phyloP scores from a whole-genome alignment of 2,329 filamentous ascomycete genomes.

The Mycosphaerella sp. region DNA sequence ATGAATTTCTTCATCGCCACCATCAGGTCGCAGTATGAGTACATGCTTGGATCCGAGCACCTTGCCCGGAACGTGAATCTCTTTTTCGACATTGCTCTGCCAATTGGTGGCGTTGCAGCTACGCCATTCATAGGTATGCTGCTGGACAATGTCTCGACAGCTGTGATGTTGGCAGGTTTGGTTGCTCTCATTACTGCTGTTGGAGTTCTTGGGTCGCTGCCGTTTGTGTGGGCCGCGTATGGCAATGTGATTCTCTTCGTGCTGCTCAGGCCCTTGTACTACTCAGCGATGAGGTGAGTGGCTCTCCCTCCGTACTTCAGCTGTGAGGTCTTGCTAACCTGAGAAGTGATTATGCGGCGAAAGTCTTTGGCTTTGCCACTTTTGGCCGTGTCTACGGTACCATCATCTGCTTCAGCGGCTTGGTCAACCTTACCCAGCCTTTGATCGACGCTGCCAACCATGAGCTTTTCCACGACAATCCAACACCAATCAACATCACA shows the following conservation, averaged over 20 bases:
- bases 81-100: constrained; percentile 77
- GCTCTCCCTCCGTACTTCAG: no score
- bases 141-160: constrained; percentile 69
- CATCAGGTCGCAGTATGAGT: constrained; percentile 71
- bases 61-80: constrained; percentile 66
- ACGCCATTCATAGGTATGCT: constrained; percentile 81
- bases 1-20: constrained; percentile 94
- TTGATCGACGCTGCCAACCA: constrained; percentile 73
- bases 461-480: constrained; percentile 62
- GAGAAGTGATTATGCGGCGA: constrained; percentile 66
- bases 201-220: constrained; percentile 70
- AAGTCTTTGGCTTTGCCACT: constrained; percentile 89
- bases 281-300: constrained; percentile 64
- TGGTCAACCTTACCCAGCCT: constrained; percentile 77
- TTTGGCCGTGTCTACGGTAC: constrained; percentile 89
- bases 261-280: constrained; percentile 79
- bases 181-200: constrained; percentile 66
- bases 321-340: background rate
- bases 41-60: constrained; percentile 58
- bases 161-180: constrained; percentile 62
- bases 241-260: constrained; percentile 71
- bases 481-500: constrained; percentile 67
- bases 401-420: constrained; percentile 75
- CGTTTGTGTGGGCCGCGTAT: constrained; percentile 65
- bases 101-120: constrained; percentile 69